Conservation (phyloP, 441 rosid genomes). For the Omphalea diandra region DNA sequence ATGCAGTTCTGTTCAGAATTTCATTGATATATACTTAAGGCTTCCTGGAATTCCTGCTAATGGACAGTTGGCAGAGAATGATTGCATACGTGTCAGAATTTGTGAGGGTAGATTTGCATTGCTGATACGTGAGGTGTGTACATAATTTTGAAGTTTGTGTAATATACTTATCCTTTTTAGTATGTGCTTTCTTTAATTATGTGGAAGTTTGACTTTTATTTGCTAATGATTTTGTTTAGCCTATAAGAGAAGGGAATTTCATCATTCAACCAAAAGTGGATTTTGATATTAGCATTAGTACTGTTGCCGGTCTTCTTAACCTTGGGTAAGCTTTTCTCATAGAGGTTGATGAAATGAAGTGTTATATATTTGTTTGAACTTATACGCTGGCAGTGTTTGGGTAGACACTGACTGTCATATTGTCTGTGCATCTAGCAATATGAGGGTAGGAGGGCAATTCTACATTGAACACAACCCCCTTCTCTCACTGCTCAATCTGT, state of each 20-base stretch:
- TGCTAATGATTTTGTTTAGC: conserved; percentile 47
- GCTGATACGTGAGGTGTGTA: conserved; percentile 90
- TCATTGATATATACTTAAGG: conserved; percentile 83
- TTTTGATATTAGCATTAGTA: conserved; percentile 94
- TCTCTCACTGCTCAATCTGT: neutral
- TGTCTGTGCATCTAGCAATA: neutral
- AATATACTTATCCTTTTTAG: conserved; percentile 10
- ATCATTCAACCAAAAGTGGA: conserved; percentile 99
- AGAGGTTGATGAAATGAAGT: neutral
- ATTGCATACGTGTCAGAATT: conserved; percentile 94
- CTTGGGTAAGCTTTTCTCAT: conserved; percentile 68
- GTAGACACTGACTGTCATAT: neutral
- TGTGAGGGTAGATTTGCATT: conserved; percentile 99
- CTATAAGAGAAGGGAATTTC: conserved; percentile 98
- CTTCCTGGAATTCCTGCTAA: conserved; percentile 85
- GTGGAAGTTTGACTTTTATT: conserved; percentile 21
- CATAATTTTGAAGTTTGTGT: conserved; percentile 24
- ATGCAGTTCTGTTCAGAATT: conserved; percentile 94
- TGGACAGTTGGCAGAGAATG: conserved; percentile 85
- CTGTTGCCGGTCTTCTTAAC: conserved; percentile 97
- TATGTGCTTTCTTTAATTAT: conserved; percentile 18
- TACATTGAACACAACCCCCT: neutral
- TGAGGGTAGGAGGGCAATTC: neutral
- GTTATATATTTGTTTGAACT: neutral
- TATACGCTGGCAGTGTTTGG: neutral